Evolutionary conservation across 2,329 filamentous ascomycete genomes (phyloP).

Genomic region (Talaromyces atroroseus): DNA sequence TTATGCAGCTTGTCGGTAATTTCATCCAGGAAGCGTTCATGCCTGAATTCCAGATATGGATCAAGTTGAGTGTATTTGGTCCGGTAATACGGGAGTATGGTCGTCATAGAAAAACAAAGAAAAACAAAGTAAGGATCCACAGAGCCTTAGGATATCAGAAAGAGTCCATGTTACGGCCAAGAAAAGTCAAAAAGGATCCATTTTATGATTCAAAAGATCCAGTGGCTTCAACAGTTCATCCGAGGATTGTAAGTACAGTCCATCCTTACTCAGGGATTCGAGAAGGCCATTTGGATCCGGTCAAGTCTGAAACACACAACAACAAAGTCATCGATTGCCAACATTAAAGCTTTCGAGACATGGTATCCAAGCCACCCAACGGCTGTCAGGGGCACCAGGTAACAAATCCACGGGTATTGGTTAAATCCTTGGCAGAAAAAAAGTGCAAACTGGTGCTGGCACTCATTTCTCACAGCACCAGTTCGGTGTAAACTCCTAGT

Average conservation of each 20-base stretch:
- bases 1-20: conserved; percentile 1
- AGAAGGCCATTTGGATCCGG: conserved; percentile 7
- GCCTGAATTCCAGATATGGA: not conserved
- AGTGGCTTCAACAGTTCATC: not conserved
- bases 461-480: conserved; percentile 14
- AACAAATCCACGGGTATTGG: conserved; percentile 17
- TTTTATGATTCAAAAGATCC: conserved; percentile 1
- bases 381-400: conserved; percentile 20
- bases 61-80: not conserved
- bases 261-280: conserved; percentile 10
- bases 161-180: conserved; percentile 3
- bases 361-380: conserved; percentile 28
- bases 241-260: conserved; percentile 6
- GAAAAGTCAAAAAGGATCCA: conserved; percentile 4
- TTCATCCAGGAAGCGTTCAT: not conserved
- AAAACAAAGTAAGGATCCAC: conserved; percentile 5
- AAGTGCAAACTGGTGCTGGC: conserved; percentile 8
- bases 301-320: not conserved
- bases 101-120: not conserved
- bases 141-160: conserved; percentile 8
- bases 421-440: conserved; percentile 22
- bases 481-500: conserved; percentile 2
- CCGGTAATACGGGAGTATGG: not conserved
- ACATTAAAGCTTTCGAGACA: conserved; percentile 25
- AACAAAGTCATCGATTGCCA: conserved; percentile 14